Conservation (phyloP, 163 green algal genomes). For the Botryococcus braunii region DNA sequence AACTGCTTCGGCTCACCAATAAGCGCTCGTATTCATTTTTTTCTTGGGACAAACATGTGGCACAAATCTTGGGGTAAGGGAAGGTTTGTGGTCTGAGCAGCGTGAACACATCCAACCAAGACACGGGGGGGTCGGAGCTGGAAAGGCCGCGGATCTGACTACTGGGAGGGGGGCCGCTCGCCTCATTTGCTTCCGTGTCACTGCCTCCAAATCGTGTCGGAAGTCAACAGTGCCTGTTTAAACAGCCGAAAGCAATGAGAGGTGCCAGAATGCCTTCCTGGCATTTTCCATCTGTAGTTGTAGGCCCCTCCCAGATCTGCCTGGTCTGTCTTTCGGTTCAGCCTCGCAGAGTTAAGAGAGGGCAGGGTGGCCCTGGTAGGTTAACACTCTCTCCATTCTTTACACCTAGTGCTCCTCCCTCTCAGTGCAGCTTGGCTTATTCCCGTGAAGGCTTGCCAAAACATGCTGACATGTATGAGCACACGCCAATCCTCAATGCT, state of each 20-base stretch:
- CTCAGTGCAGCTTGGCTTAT: too few relatives aligned
- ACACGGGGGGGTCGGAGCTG: constrained; percentile 90
- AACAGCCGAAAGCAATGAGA: constrained; percentile 97
- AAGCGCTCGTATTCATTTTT: too few relatives aligned
- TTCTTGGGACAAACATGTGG: too few relatives aligned
- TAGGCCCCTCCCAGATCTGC: background rate
- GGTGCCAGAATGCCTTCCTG: constrained; percentile 35
- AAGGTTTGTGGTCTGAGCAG: constrained; percentile 26
- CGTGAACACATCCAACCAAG: constrained; percentile 99
- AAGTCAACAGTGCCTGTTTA: constrained; percentile 99
- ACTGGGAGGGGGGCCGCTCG: constrained; percentile 97
- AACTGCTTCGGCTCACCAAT: background rate
- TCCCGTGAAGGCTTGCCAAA: too few relatives aligned
- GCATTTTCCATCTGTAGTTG: background rate
- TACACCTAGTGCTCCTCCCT: background rate
- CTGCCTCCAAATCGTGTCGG: constrained; percentile 91
- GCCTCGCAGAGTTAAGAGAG: background rate
- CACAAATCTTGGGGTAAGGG: too few relatives aligned
- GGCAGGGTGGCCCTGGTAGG: background rate
- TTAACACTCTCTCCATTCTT: background rate
- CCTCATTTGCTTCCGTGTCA: constrained; percentile 86
- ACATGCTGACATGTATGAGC: too few relatives aligned
- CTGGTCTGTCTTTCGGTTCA: too few relatives aligned
- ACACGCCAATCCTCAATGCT: too few relatives aligned
- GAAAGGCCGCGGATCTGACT: constrained; percentile 95